Base-by-base conservation (phyloP, 495 filamentous ascomycete species). In the Recurvomyces mirabilis region DNA sequence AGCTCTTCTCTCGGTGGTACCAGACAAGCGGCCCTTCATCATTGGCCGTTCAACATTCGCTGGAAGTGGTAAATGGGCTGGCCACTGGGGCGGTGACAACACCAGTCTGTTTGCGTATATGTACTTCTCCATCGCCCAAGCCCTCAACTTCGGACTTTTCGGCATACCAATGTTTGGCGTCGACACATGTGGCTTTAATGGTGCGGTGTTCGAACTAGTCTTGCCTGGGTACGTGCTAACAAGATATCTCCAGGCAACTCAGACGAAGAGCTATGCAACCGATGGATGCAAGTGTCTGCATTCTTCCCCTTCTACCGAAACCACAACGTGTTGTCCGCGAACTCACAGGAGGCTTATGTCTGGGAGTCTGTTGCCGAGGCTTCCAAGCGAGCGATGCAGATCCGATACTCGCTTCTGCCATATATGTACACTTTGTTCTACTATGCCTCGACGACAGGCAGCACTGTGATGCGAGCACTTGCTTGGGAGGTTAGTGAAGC, bases 61-160 rank as follows among this genome's bases (percentile, higher is more conserved):
- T 12, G 86, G 86, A 4, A 73, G 73, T 4, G 86, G 86, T n/a
- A 77, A 75, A 59, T 83, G 71, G 71, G 82, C 84, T 2, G 86
- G 82, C 14, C 86, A 93, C 58, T 93, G 86, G 86, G 84, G 84
- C 12, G 85, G 86, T 9, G 86, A 93, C 57, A 93, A 93, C 55
- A 64, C 65, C 29, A 78, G 77, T 4, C 65, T 70, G 12, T 91
- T 78, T 74, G 64, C 68, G 9, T 56, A 51, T 34, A 52, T 49
- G 45, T 81, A 66, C 63, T 82, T 84, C 59, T 78, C 78, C 21
- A 93, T 93, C 56, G 73, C 84, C 0, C 86, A 93, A 59, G 84
- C 82, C 0, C 63, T 93, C 0, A 79, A 76, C 2, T 88, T 87
- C 65, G 78, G 75, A 11, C 70, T 93, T 5, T 89, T 87, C 48